These are phyloP conservation scores for Leishmania turanica DNA, from an alignment of 208 protist species.

Conservation along the genomic window DNA sequence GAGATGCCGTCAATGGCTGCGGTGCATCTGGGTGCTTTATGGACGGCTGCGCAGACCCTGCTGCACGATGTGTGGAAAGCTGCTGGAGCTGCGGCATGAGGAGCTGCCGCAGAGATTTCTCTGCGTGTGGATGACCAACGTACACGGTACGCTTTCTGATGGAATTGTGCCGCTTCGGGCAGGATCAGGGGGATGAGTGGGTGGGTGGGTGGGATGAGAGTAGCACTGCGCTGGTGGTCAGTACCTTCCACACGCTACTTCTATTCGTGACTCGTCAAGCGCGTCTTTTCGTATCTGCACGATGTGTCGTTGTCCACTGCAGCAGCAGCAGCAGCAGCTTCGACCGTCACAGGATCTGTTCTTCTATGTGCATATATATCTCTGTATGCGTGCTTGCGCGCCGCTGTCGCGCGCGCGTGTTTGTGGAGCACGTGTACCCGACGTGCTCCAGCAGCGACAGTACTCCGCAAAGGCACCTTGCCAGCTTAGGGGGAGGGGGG, in stretches of 20 bases:
- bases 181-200: neutral
- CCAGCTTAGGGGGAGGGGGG: neutral
- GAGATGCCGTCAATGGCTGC: neutral
- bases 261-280: neutral
- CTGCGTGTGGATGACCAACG: neutral
- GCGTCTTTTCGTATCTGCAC: neutral
- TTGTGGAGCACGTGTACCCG: neutral
- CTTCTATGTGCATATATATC: neutral
- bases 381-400: neutral
- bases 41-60: neutral
- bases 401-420: neutral
- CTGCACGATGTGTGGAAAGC: constrained; percentile 2
- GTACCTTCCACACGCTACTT: neutral
- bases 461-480: neutral
- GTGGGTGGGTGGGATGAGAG: neutral
- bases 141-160: neutral
- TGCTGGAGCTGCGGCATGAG: constrained; percentile 26
- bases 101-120: neutral
- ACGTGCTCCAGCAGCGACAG: neutral
- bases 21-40: neutral
- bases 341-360: neutral
- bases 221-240: neutral
- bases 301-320: neutral
- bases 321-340: neutral
- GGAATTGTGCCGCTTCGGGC: neutral